A percentile compares a stretch with the other conserved stretches of the same genome.
phyloP scores from a whole-genome alignment of 1,284 basidiomycete species.

The Heterobasidion occidentale region DNA sequence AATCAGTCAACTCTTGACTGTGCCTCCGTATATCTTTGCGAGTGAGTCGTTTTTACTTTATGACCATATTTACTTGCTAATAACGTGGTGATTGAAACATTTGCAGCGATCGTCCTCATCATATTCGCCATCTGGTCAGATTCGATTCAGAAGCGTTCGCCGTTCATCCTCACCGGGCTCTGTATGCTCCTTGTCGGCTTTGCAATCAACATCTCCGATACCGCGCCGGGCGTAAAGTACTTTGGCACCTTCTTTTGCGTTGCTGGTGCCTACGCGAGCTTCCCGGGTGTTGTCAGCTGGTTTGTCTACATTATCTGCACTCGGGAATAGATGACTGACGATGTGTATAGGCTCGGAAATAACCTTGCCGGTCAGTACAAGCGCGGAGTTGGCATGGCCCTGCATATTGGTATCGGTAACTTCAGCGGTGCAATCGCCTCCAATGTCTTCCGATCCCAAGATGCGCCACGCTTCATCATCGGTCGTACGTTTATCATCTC shows the following conservation, averaged over 20 bases:
- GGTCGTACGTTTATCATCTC: conserved; percentile 38
- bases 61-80: not conserved
- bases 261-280: conserved; percentile 48
- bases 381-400: conserved; percentile 53
- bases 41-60: conserved; percentile 30
- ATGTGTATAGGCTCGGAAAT: conserved; percentile 39
- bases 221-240: conserved; percentile 48
- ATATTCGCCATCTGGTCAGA: conserved; percentile 55
- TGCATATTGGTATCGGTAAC: conserved; percentile 59
- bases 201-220: conserved; percentile 54
- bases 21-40: conserved; percentile 60
- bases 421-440: conserved; percentile 46
- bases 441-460: conserved; percentile 52
- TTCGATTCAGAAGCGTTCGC: conserved; percentile 43
- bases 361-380: conserved; percentile 61
- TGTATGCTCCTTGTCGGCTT: conserved; percentile 51
- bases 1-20: conserved; percentile 58
- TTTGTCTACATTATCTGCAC: conserved; percentile 17
- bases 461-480: conserved; percentile 51
- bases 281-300: conserved; percentile 64
- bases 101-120: conserved; percentile 41
- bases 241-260: conserved; percentile 63
- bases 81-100: too few relatives aligned
- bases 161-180: conserved; percentile 52
- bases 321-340: too few relatives aligned